phyloP scores from a whole-genome alignment of 768 basidiomycete species.

The Serendipita sp. region DNA sequence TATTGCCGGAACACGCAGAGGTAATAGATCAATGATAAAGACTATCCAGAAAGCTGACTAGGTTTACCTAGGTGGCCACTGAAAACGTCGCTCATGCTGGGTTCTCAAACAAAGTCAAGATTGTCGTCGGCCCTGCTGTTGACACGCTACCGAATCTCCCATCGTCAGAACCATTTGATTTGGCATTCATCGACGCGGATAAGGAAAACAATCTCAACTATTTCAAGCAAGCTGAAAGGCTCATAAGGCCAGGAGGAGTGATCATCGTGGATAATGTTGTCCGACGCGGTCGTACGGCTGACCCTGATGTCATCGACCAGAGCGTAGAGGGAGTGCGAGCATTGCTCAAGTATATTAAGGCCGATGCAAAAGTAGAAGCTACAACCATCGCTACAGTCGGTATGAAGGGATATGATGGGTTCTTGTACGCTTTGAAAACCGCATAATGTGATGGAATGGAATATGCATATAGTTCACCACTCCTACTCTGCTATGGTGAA shows the following conservation, averaged over 20 bases:
- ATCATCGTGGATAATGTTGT: slow-evolving; percentile 54
- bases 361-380: slow-evolving; percentile 33
- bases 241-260: slow-evolving; percentile 42
- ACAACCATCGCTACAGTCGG: slow-evolving; percentile 35
- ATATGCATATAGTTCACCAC: background rate
- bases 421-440: slow-evolving; percentile 26
- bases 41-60: background rate
- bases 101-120: slow-evolving; percentile 29
- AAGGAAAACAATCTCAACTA: slow-evolving; percentile 40
- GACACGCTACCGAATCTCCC: slow-evolving; percentile 34
- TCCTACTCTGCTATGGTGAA: no score
- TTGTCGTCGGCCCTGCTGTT: slow-evolving; percentile 36
- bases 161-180: slow-evolving; percentile 38
- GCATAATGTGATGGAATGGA: slow-evolving; percentile 5
- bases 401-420: slow-evolving; percentile 38
- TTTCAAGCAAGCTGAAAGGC: slow-evolving; percentile 42
- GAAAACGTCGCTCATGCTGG: slow-evolving; percentile 42
- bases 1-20: slow-evolving; percentile 18
- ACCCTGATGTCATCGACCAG: slow-evolving; percentile 21
- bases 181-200: slow-evolving; percentile 61
- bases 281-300: slow-evolving; percentile 30
- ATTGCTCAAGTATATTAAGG: slow-evolving; percentile 30
- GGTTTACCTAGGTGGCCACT: slow-evolving; percentile 30
- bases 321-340: slow-evolving; percentile 31
- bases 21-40: slow-evolving; percentile 3